Evolutionary conservation across 768 basidiomycete genomes (phyloP), one percentile per base, ranked within the genome.

Genomic region (Lactarius akahatsu): DNA sequence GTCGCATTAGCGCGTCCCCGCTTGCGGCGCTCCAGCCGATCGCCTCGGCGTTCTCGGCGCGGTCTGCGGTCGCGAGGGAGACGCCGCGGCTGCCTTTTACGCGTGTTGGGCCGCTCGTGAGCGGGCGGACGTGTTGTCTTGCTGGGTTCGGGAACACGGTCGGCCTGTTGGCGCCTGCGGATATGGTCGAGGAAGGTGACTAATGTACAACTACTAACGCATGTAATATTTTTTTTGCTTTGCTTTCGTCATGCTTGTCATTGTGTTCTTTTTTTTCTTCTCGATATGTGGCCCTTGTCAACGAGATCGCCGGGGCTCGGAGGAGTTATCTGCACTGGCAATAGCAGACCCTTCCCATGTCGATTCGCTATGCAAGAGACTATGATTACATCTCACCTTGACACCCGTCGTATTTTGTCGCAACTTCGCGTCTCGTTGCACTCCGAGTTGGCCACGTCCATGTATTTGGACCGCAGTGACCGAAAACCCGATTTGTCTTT

Each of bases 1-100:
- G 81, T 23, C 75, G 74, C 43, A 61, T 88, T 60, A 83, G 82
- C 60, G 81, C 80, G 54, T 85, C 85, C 2, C 59, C 84, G 9
- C 74, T 91, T 38, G 79, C 82, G 3, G 76, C 82, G 50, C 74
- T 91, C 30, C 73, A 78, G 15, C 72, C 68, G 50, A 18, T 34
- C 7, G 20, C 61, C 4, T 57, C 66, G 6, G 54, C 55, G 32
- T 59, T 56, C 15, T 10, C 43, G 8, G 38, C 57, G 3, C 57
- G 61, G 50, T 28, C 68, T 4, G 36, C 23, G 15, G 30, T 38
- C 43, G 32, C 47, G 36, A 61, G 50, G n/a, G 68, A 66, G 59
- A 63, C 60, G 13, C 68, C 62, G 38, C 64, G 70, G 30, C 34
- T 71, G 36, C 70, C 70, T 20, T 71, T 71, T 55, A 71, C 70